These are phyloP conservation scores for Cetraspora pellucida DNA, from an alignment of 192 early-diverging fungal genomes.

Conservation along the genomic window DNA sequence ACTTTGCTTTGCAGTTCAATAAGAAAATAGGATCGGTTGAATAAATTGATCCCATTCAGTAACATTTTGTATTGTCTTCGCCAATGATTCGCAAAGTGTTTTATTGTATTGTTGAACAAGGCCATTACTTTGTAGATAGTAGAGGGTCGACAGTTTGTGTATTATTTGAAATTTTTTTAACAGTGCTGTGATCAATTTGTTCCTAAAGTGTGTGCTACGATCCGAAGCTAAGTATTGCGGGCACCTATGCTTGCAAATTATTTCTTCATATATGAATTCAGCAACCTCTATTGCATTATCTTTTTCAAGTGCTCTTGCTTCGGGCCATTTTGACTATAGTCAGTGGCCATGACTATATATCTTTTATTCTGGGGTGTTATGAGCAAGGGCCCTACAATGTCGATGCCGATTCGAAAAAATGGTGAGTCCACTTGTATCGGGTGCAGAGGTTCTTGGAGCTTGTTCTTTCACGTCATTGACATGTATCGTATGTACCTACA, in stretches of 20 bases:
- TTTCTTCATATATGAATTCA: too few relatives aligned
- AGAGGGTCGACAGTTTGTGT: neutral
- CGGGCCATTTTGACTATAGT: conserved; percentile 41
- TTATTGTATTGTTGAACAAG: too few relatives aligned
- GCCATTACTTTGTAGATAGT: neutral
- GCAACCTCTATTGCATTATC: conserved; percentile 31
- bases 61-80: neutral
- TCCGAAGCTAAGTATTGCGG: conserved; percentile 34
- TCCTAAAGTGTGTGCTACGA: conserved; percentile 36
- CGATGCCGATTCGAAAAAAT: neutral
- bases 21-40: neutral
- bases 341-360: conserved; percentile 37
- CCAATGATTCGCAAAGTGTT: too few relatives aligned
- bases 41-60: too few relatives aligned
- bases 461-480: neutral
- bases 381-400: conserved; percentile 11
- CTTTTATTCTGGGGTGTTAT: neutral
- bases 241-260: conserved; percentile 36
- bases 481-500: neutral
- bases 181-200: neutral
- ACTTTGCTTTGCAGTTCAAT: neutral
- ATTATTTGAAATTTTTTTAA: neutral
- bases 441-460: neutral
- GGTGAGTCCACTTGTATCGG: neutral
- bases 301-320: conserved; percentile 28